Conservation (phyloP, 2,329 filamentous ascomycete species). For the Colletotrichum sansevieriae region DNA sequence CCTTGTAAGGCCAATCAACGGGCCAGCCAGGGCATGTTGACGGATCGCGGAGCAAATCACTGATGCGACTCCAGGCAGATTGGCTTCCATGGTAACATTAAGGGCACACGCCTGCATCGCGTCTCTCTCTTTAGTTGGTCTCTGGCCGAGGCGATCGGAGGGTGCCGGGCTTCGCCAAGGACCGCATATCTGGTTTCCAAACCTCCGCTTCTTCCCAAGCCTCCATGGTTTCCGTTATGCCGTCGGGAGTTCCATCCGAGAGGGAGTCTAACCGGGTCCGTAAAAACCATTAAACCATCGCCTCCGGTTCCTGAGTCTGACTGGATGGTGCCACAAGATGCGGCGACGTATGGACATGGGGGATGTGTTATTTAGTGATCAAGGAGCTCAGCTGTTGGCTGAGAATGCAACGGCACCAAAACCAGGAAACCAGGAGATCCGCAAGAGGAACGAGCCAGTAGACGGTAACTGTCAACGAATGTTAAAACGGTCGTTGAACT, state of each 20-base stretch:
- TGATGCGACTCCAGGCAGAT: conserved; percentile 4
- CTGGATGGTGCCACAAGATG: background rate
- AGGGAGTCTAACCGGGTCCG: background rate
- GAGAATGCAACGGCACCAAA: background rate
- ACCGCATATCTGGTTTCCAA: background rate
- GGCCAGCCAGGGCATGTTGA: background rate
- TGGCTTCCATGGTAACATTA: background rate
- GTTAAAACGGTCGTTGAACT: background rate
- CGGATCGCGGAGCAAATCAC: conserved; percentile 1
- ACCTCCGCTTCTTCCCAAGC: background rate
- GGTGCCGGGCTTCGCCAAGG: conserved; percentile 7
- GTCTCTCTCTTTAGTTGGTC: background rate
- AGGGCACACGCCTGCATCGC: background rate
- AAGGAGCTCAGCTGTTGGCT: background rate
- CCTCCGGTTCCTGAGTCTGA: background rate
- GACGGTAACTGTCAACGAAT: background rate
- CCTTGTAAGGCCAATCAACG: conserved; percentile 17
- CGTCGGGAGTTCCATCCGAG: conserved; percentile 16
- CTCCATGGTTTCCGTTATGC: conserved; percentile 11
- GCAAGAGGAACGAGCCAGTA: background rate
- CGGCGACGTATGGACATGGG: background rate
- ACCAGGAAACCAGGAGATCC: background rate
- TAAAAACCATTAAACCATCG: background rate
- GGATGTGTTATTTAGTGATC: background rate
- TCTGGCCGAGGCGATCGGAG: background rate